Evolutionary conservation across 2,329 filamentous ascomycete species (phyloP), one percentile per base, ranked within the genome.

Genomic region (Pestalotiopsis sp.): DNA sequence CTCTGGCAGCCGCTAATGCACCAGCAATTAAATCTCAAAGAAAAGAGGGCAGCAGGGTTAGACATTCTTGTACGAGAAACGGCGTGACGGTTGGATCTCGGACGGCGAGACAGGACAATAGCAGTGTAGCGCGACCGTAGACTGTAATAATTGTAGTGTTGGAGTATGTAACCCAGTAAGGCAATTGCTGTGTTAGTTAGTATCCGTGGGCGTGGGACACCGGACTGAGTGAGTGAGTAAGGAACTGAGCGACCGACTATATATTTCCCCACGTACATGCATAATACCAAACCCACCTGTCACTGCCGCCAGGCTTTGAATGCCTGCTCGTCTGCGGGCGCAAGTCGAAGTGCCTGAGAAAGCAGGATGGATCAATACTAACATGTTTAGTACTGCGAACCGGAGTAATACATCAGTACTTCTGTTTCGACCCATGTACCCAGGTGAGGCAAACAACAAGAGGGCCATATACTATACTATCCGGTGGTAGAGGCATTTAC

Each of bases 1-100:
- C 72, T 72, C 73, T 74, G 72, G 76, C 78, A 77, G 79, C 76
- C 76, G 76, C 80, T 81, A 81, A 82, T 80, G 78, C 79, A 80
- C 72, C 71, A 77, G 75, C 75, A 78, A 75, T 75, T 75, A 75
- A 78, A 77, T 36, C 27, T 78, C 76, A 75, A 78, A 74, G 45
- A 20, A n/a, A n/a, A 52, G 7, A 36, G 31, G 45, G 45, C 45
- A 52, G 45, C 45, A 52, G 72, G 67, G 67, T 68, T 70, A 66
- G 59, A 73, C 77, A 78, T 74, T 71, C 75, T 74, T 75, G 77
- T 78, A 75, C 73, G 74, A 71, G 70, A 73, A 73, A 71, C 76
- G 75, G 20, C 17, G 14, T n/a, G 17, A 52, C 17, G 20, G 17
- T 52, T 71, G 71, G 71, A 68, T 66, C 69, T 73, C 70, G 67